phyloP scores from a whole-genome alignment of 768 basidiomycete species.

The Lyophyllum shimeji region DNA sequence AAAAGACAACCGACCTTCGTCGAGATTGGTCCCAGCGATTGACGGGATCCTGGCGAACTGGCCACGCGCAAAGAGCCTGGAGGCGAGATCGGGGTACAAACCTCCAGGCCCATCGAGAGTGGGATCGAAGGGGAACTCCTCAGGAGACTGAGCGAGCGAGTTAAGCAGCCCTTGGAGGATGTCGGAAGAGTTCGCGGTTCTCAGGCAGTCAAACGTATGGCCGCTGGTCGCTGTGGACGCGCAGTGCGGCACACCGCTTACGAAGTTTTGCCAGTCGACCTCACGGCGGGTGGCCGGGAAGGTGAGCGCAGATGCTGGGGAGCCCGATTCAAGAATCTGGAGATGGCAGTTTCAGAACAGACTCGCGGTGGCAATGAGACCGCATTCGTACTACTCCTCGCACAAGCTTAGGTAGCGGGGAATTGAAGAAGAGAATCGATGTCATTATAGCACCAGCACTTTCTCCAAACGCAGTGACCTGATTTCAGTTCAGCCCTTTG shows the following conservation, averaged over 20 bases:
- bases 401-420: conserved; percentile 24
- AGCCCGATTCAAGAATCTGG: conserved; percentile 46
- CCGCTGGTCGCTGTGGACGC: conserved; percentile 24
- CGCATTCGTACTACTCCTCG: conserved; percentile 28
- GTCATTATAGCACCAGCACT: conserved; percentile 49
- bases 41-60: conserved; percentile 40
- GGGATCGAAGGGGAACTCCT: conserved; percentile 34
- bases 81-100: conserved; percentile 37
- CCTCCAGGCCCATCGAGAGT: conserved; percentile 41
- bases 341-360: not conserved
- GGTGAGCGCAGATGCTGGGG: conserved; percentile 28
- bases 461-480: conserved; percentile 48
- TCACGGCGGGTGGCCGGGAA: conserved; percentile 27
- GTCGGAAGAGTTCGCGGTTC: conserved; percentile 25
- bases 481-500: not conserved
- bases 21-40: conserved; percentile 43
- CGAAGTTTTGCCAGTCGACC: conserved; percentile 28
- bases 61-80: conserved; percentile 29
- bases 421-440: conserved; percentile 33
- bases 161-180: conserved; percentile 27
- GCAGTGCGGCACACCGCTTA: conserved; percentile 26
- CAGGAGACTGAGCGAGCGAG: conserved; percentile 19
- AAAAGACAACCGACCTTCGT: conserved; percentile 36
- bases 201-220: conserved; percentile 31
- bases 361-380: not conserved